A percentile compares a stretch with the other conserved stretches of the same genome.
phyloP scores from a whole-genome alignment of 2,329 filamentous ascomycete species.

The Incumbomyces lentus region DNA sequence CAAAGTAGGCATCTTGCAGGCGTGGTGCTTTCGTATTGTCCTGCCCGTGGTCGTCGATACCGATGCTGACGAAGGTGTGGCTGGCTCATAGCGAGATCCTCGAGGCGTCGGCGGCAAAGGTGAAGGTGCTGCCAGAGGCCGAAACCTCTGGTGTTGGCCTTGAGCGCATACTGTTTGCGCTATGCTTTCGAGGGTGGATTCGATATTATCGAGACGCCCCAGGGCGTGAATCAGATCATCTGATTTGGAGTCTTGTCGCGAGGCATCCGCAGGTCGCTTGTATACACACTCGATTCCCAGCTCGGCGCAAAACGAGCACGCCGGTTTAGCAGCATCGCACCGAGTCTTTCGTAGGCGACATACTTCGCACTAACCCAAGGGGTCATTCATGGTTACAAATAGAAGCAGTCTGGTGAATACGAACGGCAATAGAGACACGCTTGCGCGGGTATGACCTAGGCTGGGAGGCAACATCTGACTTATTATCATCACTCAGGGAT shows the following conservation, averaged over 20 bases:
- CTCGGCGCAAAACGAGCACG: constrained; percentile 33
- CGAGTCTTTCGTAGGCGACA: constrained; percentile 24
- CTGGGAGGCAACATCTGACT: not conserved
- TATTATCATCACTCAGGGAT: constrained; percentile 1
- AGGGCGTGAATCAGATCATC: not conserved
- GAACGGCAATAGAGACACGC: constrained; percentile 1
- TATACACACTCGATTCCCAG: constrained; percentile 37
- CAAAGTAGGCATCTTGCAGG: constrained; percentile 1
- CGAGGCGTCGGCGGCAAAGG: not conserved
- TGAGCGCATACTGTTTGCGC: not conserved
- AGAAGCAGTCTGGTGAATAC: not conserved
- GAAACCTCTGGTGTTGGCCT: not conserved
- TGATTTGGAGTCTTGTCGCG: not conserved
- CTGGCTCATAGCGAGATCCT: not conserved
- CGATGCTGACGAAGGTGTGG: not conserved
- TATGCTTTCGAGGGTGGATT: constrained; percentile 4
- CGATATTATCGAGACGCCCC: constrained; percentile 1
- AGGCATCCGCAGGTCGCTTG: constrained; percentile 12
- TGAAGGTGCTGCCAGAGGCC: not conserved
- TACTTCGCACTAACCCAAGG: not conserved
- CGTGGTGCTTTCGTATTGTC: not conserved
- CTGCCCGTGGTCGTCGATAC: not conserved
- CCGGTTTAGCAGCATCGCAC: constrained; percentile 36
- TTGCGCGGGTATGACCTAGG: constrained; percentile 3
- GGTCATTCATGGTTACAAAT: not conserved